Evolutionary conservation across 306 rosid genomes (phyloP), one percentile per base, ranked within the genome.

Genomic region (Malus asiatica): DNA sequence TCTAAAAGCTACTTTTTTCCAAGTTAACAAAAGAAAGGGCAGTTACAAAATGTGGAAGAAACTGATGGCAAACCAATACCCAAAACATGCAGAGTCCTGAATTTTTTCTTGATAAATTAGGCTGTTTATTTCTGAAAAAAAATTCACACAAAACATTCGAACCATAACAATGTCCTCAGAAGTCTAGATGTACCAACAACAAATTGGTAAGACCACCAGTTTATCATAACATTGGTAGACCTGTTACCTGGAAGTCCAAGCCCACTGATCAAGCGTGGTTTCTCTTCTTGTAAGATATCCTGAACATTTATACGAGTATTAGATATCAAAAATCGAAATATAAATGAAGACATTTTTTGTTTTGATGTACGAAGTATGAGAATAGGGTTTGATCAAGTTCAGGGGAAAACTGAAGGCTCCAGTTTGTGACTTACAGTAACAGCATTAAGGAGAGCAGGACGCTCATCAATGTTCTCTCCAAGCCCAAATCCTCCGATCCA

Each of bases 401-500:
- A n/a, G 60, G 70, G 11, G 53, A 60, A 44, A 58, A 55, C 27
- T 59, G 52, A 48, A 71, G 55, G 23, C 16, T 45, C 27, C 40
- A 61, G 65, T 27, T 23, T 69, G 68, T 20, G 23, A 11, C 96
- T 75, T 86, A 94, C 98, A 33, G 77, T 85, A 69, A 95, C 77
- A 66, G 92, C 86, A 71, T 79, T 82, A 65, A 92, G 89, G 74
- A 92, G 91, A 78, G 88, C 81, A 79, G 96, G 87, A 72, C 97
- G 93, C 81, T 90, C 97, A 77, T 89, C 87, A 74, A 88, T 88
- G 84, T 89, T 79, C 81, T 95, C 98, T 79, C 97, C 98, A 77
- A 88, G 92, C 79, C 98, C 97, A 89, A 95, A 92, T 62, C 97
- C 97, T 82, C 97, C 98, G 72, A 95, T 83, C 95, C 95, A 95